Evolutionary conservation across 2,329 filamentous ascomycete genomes (phyloP), one percentile per base, ranked within the genome.

Genomic region (Aspergillus spinulosporus): DNA sequence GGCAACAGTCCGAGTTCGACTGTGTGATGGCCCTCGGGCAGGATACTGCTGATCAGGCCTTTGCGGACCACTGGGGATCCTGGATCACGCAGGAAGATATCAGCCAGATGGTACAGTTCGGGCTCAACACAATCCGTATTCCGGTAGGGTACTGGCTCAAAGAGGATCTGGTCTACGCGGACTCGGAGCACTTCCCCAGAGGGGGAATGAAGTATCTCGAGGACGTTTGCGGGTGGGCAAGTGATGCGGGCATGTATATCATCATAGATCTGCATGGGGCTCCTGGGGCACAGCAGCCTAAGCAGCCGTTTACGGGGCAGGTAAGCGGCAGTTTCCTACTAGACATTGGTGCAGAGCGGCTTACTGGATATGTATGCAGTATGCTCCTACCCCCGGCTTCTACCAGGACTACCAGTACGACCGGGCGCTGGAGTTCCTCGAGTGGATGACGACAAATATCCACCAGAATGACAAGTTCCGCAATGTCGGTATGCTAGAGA

Each of bases 401-500:
- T 87, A 84, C 68, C 70, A 75, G 31, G 74, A 78, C 56, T 80
- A 80, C 64, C 77, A 86, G 67, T 87, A 83, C 67, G 76, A 77
- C 26, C 82, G 84, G 8, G 81, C 81, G 2, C 66, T 79, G 55
- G 66, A 77, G 49, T 85, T 84, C 71, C 77, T 86, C n/a, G 70
- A 77, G 53, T 84, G 79, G 77, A 79, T 86, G 63, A 78, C 81
- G 8, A 74, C 77, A 37, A 72, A 76, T 37, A 78, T 84, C 56
- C 82, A 85, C 65, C 70, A 61, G 4, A 78, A 76, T 57, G 49
- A 69, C 36, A 75, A 75, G 31, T 83, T 81, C 65, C 70, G 77
- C 52, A 84, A 80, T 43, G 83, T 85, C 28, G 83, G 83, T 54
- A 85, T 84, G 78, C 66, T 86, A 37, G 78, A 82, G 64, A 68